phyloP scores from a whole-genome alignment of 345 rosid species.

The Citrus sp. region DNA sequence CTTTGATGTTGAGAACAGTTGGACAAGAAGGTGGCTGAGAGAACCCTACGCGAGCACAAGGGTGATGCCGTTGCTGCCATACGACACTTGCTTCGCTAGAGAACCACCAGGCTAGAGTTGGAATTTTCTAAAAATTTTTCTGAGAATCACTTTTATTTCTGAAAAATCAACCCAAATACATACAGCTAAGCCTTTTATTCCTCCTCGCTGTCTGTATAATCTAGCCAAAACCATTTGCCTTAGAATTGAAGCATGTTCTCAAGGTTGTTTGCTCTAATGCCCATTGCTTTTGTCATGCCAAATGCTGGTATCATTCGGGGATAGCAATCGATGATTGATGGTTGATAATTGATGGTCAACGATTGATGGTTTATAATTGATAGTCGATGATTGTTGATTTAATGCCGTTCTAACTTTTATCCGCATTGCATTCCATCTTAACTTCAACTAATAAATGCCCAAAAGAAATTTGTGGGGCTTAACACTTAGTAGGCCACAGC shows the following conservation, averaged over 20 bases:
- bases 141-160: background rate
- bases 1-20: slow-evolving; percentile 37
- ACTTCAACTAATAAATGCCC: no score
- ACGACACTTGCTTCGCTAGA: slow-evolving; percentile 62
- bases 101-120: background rate
- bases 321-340: no score
- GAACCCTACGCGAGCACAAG: slow-evolving; percentile 90
- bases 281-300: background rate
- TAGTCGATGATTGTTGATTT: background rate
- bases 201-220: background rate
- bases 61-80: slow-evolving; percentile 96
- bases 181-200: background rate
- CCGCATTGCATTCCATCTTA: background rate
- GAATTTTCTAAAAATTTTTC: background rate
- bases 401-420: background rate
- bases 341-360: background rate
- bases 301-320: background rate
- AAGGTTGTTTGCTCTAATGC: background rate
- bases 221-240: background rate
- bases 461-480: background rate
- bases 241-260: background rate
- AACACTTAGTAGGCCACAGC: background rate
- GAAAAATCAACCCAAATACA: background rate
- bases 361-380: background rate
- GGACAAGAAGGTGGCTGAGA: slow-evolving; percentile 89